Evolutionary conservation across 345 rosid species (phyloP).

Genomic region (Sonneratia alba): DNA sequence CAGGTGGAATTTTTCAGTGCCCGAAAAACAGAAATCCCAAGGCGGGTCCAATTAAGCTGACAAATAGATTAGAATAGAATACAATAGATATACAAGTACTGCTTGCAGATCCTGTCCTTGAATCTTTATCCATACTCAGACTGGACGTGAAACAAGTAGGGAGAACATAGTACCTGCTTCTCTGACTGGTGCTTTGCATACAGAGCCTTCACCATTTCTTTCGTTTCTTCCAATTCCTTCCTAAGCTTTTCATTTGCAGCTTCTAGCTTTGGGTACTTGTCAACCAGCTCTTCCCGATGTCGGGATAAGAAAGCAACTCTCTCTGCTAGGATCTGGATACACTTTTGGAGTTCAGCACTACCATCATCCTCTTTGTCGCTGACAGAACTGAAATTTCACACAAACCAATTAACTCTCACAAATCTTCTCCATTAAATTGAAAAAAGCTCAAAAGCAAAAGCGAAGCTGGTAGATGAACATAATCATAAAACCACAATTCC

Average conservation of each 20-base stretch:
- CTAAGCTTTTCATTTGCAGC: constrained; percentile 57
- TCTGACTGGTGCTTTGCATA: constrained; percentile 81
- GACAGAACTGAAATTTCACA: constrained; percentile 38
- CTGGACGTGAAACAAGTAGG: background rate
- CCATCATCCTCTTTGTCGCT: constrained; percentile 73
- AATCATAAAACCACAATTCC: background rate
- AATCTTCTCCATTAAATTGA: background rate
- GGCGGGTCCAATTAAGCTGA: background rate
- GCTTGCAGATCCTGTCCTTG: background rate
- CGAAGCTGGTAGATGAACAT: background rate
- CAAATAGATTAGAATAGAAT: background rate
- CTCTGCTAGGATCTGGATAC: constrained; percentile 65
- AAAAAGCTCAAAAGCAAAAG: background rate
- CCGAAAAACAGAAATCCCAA: background rate
- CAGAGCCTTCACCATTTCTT: constrained; percentile 59
- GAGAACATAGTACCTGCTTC: constrained; percentile 59
- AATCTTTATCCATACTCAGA: background rate
- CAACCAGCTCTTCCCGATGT: constrained; percentile 70
- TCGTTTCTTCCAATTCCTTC: constrained; percentile 77
- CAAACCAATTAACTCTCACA: background rate
- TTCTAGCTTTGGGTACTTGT: constrained; percentile 61
- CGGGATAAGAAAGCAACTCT: constrained; percentile 66
- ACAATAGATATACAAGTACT: background rate
- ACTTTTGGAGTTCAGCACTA: constrained; percentile 57
- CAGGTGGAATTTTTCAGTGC: background rate